Evolutionary conservation across 2,329 filamentous ascomycete genomes (phyloP).

Genomic region (Xylariaceae sp.): DNA sequence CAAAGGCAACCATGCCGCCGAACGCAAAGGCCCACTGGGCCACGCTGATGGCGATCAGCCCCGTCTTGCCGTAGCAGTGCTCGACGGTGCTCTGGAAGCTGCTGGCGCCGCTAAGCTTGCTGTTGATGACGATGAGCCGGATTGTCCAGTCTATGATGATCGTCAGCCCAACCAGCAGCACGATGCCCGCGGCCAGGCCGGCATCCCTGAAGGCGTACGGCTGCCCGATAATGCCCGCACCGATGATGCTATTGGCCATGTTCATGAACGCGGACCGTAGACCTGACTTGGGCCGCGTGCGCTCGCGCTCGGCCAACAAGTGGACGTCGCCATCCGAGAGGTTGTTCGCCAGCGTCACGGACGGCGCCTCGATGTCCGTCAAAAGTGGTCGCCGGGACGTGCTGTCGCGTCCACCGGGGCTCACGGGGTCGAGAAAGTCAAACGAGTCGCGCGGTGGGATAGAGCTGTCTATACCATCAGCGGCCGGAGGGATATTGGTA

Average conservation of each 20-base stretch:
- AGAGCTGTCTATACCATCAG: constrained; percentile 21
- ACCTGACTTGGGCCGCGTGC: constrained; percentile 72
- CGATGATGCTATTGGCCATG: constrained; percentile 98
- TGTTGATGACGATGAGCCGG: constrained; percentile 92
- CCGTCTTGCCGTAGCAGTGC: constrained; percentile 85
- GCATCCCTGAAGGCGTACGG: constrained; percentile 95
- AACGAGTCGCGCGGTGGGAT: constrained; percentile 27
- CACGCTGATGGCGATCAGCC: constrained; percentile 79
- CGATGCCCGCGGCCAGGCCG: constrained; percentile 73
- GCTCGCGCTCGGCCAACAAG: constrained; percentile 51
- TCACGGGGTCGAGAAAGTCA: constrained; percentile 34
- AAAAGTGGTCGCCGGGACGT: constrained; percentile 59
- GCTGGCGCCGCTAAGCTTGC: constrained; percentile 88
- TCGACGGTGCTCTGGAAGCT: constrained; percentile 96
- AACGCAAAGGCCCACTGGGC: constrained; percentile 99
- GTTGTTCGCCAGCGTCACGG: constrained; percentile 60
- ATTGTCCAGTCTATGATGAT: constrained; percentile 96
- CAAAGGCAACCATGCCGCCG: constrained; percentile 97
- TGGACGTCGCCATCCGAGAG: constrained; percentile 42
- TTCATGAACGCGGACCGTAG: constrained; percentile 95
- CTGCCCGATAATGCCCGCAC: constrained; percentile 72
- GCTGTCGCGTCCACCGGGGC: constrained; percentile 30
- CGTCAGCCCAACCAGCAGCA: constrained; percentile 75
- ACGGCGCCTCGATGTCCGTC: constrained; percentile 69
- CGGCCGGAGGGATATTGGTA: constrained; percentile 32